Percentiles rank a stretch among this genome's conserved stretches.
phyloP scores from a whole-genome alignment of 352 stramenopile species.

The Phytophthora chlamydospora region DNA sequence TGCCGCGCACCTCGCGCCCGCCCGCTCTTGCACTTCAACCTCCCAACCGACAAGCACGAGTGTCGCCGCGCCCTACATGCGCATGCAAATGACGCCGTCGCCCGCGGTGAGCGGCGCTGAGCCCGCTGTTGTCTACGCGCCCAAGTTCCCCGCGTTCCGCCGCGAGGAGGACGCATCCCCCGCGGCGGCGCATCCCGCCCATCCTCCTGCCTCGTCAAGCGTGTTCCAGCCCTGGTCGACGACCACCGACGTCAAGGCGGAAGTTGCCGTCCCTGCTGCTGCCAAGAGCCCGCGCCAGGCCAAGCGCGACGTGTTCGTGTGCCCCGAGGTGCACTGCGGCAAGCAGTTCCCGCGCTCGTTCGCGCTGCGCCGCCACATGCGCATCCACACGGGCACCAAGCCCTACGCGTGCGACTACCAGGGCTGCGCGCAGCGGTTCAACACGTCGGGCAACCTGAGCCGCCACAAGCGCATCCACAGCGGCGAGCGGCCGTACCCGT shows the following conservation, averaged over 20 bases:
- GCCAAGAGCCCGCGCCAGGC: slow-evolving; percentile 9
- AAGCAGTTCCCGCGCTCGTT: slow-evolving; percentile 88
- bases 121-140: slow-evolving; percentile 32
- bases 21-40: slow-evolving; percentile 27
- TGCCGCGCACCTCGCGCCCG: slow-evolving; percentile 19
- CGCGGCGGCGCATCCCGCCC: slow-evolving; percentile 29
- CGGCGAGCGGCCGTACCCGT: slow-evolving; percentile 83
- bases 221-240: slow-evolving; percentile 7
- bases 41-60: slow-evolving; percentile 3
- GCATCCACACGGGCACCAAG: slow-evolving; percentile 86
- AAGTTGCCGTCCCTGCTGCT: neutral
- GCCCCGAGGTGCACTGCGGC: slow-evolving; percentile 76
- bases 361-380: slow-evolving; percentile 81
- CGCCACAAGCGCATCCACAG: slow-evolving; percentile 90
- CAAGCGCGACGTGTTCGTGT: slow-evolving; percentile 73
- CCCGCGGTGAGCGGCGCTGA: slow-evolving; percentile 25
- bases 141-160: slow-evolving; percentile 32
- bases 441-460: slow-evolving; percentile 88
- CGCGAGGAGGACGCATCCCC: slow-evolving; percentile 31
- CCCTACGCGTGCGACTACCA: slow-evolving; percentile 85
- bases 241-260: slow-evolving; percentile 13
- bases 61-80: slow-evolving; percentile 36
- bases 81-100: slow-evolving; percentile 44
- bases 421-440: slow-evolving; percentile 81
- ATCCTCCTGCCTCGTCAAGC: slow-evolving; percentile 40